These are phyloP conservation scores for Chrysanthemum lavandulifolium DNA, from an alignment of 129 eudicot genomes.

Conservation along the genomic window DNA sequence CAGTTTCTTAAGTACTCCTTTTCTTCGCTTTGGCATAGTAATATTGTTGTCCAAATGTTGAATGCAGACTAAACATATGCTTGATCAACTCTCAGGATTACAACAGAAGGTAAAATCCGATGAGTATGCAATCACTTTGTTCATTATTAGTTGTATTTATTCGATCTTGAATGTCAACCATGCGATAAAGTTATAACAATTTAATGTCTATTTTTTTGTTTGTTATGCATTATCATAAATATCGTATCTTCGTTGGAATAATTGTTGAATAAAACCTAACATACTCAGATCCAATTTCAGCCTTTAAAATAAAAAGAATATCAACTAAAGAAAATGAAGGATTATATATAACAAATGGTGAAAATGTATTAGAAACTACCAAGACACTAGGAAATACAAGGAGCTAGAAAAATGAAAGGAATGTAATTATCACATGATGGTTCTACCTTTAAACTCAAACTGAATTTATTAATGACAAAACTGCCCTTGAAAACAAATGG, in stretches of 20 bases:
- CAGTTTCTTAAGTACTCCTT: neutral
- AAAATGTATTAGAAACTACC: too few relatives aligned
- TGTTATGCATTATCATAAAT: neutral
- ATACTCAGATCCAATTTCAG: too few relatives aligned
- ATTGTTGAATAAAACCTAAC: too few relatives aligned
- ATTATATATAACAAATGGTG: too few relatives aligned
- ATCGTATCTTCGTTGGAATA: neutral
- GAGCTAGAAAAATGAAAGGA: too few relatives aligned
- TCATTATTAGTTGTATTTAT: neutral
- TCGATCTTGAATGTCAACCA: neutral
- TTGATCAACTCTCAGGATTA: conserved; percentile 52
- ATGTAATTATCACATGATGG: too few relatives aligned
- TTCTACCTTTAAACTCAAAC: too few relatives aligned
- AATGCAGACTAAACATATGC: conserved; percentile 45
- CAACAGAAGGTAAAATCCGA: conserved; percentile 43
- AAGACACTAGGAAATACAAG: too few relatives aligned
- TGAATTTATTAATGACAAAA: too few relatives aligned
- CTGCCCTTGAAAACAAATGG: too few relatives aligned
- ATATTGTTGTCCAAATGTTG: conserved; percentile 5
- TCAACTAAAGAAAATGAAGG: too few relatives aligned
- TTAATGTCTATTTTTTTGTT: neutral
- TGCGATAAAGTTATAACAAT: neutral
- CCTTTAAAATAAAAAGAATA: too few relatives aligned
- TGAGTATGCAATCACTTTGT: neutral
- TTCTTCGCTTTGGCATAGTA: neutral